These are phyloP conservation scores for Citrullus mucosospermus DNA, from an alignment of 306 rosid species.

Conservation along the genomic window DNA sequence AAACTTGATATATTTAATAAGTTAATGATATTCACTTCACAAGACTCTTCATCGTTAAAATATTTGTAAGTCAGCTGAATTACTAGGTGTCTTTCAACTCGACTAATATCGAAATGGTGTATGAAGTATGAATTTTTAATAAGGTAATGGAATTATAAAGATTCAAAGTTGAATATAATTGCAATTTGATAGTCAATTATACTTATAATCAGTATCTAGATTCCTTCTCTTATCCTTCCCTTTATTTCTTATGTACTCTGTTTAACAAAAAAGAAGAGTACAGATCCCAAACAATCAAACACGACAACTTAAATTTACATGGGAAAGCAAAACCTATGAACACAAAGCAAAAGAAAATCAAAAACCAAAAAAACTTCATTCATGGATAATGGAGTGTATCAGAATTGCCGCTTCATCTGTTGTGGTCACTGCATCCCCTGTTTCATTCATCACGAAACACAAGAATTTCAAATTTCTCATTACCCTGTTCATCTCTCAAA, in stretches of 20 bases:
- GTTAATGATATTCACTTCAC: too few species aligned
- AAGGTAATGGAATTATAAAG: too few species aligned
- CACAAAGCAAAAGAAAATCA: too few species aligned
- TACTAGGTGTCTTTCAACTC: too few species aligned
- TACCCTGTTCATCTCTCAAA: not conserved
- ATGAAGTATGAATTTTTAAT: too few species aligned
- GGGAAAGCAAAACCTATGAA: not conserved
- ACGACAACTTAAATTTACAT: not conserved
- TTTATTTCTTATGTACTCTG: not conserved
- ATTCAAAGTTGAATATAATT: not conserved
- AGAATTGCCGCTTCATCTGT: constrained; percentile 37
- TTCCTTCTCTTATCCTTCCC: not conserved
- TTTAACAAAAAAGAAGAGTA: not conserved
- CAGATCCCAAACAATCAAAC: not conserved
- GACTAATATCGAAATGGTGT: too few species aligned
- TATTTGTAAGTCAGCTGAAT: too few species aligned
- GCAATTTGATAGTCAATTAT: not conserved
- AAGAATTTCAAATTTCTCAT: not conserved
- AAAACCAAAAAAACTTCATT: not conserved
- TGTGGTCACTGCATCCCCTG: constrained; percentile 34
- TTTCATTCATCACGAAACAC: not conserved
- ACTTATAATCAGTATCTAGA: not conserved
- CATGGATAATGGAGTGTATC: constrained; percentile 26
- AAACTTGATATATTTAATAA: too few species aligned
- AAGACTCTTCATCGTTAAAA: too few species aligned